Evolutionary conservation across 495 filamentous ascomycete species (phyloP).

Genomic region (Aspergillus bridgeri): DNA sequence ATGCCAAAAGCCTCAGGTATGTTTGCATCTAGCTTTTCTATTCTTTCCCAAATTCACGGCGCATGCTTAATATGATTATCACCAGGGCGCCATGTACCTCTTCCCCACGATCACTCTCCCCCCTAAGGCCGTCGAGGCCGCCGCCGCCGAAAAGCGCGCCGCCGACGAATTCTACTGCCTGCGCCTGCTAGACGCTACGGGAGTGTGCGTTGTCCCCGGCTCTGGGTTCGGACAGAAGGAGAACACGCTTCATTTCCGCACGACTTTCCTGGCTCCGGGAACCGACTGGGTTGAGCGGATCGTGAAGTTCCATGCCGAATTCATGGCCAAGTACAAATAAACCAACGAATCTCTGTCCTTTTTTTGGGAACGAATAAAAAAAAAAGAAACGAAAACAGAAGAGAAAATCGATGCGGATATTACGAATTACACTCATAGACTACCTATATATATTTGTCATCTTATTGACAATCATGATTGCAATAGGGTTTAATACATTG

Average conservation of each 20-base stretch:
- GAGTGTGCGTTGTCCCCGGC: constrained; percentile 92
- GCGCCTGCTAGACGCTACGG: constrained; percentile 85
- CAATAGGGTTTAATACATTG: not conserved
- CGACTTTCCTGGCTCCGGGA: constrained; percentile 93
- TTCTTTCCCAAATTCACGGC: too few relatives aligned
- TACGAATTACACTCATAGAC: not conserved
- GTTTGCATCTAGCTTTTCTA: too few relatives aligned
- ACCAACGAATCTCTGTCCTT: too few relatives aligned
- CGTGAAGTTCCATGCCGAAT: constrained; percentile 83
- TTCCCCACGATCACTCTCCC: constrained; percentile 90
- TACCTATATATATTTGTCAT: not conserved
- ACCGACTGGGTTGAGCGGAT: constrained; percentile 92
- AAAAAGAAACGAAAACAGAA: too few relatives aligned
- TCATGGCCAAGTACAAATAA: constrained; percentile 76
- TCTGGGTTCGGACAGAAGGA: constrained; percentile 93
- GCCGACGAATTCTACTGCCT: constrained; percentile 95
- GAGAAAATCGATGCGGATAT: not conserved
- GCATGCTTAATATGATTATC: constrained; percentile 12
- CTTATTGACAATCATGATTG: not conserved
- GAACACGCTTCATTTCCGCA: constrained; percentile 88
- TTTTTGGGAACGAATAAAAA: too few relatives aligned
- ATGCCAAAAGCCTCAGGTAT: constrained; percentile 71
- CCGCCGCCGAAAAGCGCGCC: constrained; percentile 65
- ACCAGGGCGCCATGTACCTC: constrained; percentile 91
- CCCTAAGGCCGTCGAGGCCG: constrained; percentile 67